phyloP scores from a whole-genome alignment of 768 basidiomycete genomes.

The Xerocomellus chrysenteron region DNA sequence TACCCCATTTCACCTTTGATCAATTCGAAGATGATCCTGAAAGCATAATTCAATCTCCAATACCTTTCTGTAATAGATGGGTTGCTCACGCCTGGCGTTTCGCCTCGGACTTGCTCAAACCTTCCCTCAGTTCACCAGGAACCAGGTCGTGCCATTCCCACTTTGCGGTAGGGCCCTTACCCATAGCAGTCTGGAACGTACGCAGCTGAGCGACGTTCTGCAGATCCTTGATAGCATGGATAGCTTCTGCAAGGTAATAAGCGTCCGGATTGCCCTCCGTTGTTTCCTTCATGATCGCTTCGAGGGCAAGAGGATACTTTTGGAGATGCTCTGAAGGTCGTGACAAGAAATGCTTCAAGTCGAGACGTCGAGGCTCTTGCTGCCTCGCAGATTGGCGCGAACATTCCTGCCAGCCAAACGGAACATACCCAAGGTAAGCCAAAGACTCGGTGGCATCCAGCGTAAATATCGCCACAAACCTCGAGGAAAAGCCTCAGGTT shows the following conservation, averaged over 20 bases:
- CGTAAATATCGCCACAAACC: slow-evolving; percentile 41
- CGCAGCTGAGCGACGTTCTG: slow-evolving; percentile 79
- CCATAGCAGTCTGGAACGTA: slow-evolving; percentile 90
- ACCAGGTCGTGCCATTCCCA: slow-evolving; percentile 93
- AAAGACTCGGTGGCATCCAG: neutral
- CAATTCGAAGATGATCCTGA: slow-evolving; percentile 87
- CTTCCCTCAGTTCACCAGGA: slow-evolving; percentile 57
- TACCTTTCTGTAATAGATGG: neutral
- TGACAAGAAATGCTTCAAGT: slow-evolving; percentile 61
- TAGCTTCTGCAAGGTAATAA: slow-evolving; percentile 81
- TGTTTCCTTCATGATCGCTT: slow-evolving; percentile 85
- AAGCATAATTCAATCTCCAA: neutral
- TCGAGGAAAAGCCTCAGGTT: slow-evolving; percentile 85
- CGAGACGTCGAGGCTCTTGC: slow-evolving; percentile 57
- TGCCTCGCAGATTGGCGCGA: slow-evolving; percentile 48
- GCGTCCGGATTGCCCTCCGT: slow-evolving; percentile 76
- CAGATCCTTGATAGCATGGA: slow-evolving; percentile 78
- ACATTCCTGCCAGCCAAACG: slow-evolving; percentile 16
- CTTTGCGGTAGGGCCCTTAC: slow-evolving; percentile 73
- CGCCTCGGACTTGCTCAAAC: slow-evolving; percentile 67
- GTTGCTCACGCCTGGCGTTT: slow-evolving; percentile 79
- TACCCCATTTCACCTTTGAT: slow-evolving; percentile 97
- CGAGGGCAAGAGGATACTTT: slow-evolving; percentile 74
- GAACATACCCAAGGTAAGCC: slow-evolving; percentile 1
- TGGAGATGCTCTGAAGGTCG: slow-evolving; percentile 64